Percentiles rank a stretch among this genome's conserved stretches.
Evolutionary conservation across 352 stramenopile genomes (phyloP).

Genomic region (Pythium oligandrum): DNA sequence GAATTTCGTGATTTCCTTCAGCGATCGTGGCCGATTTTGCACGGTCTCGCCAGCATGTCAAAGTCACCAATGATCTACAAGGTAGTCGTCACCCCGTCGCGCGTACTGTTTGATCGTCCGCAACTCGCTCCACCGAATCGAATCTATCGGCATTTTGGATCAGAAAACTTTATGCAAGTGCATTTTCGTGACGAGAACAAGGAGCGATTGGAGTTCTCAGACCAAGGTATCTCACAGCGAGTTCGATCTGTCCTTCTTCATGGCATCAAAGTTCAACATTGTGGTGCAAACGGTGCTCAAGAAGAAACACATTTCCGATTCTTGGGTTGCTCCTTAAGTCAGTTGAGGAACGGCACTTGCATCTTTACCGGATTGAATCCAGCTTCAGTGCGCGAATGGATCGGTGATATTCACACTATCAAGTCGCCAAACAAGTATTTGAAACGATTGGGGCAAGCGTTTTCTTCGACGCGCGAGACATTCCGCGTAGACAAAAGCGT

Average conservation of each 20-base stretch:
- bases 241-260: conserved; percentile 23
- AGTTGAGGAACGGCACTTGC: conserved; percentile 64
- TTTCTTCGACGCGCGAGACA: conserved; percentile 57
- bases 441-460: conserved; percentile 71
- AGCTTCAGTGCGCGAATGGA: conserved; percentile 39
- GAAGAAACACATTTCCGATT: conserved; percentile 37
- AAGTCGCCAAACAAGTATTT: conserved; percentile 62
- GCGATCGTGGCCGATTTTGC: conserved; percentile 1
- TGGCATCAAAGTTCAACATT: conserved; percentile 17
- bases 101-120: conserved; percentile 57
- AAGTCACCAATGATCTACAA: conserved; percentile 33
- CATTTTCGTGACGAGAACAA: conserved; percentile 82
- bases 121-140: conserved; percentile 52
- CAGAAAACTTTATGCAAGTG: conserved; percentile 77
- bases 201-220: conserved; percentile 57
- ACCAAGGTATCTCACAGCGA: conserved; percentile 25
- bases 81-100: conserved; percentile 57
- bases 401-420: conserved; percentile 54
- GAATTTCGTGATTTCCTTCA: conserved; percentile 15
- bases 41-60: conserved; percentile 11
- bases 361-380: conserved; percentile 68
- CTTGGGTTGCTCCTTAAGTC: conserved; percentile 68
- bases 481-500: conserved; percentile 38
- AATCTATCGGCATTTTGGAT: conserved; percentile 62
- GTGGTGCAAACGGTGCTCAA: conserved; percentile 25